These are phyloP conservation scores for Trichoderma gracile DNA, from an alignment of 2,329 filamentous ascomycete genomes.

Conservation along the genomic window DNA sequence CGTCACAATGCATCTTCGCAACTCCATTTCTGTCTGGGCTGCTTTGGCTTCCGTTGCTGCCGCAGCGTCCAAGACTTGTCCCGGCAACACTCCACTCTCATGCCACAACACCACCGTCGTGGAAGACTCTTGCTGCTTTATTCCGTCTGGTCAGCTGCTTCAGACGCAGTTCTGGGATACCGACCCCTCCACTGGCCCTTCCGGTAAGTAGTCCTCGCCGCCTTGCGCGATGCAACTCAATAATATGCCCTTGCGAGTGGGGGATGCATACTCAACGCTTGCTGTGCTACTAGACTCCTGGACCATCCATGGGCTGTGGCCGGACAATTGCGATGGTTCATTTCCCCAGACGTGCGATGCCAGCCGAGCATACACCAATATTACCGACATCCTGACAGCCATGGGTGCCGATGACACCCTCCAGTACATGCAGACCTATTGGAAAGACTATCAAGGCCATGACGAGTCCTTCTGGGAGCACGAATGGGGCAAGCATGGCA, in stretches of 20 bases:
- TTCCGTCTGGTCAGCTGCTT: constrained; percentile 68
- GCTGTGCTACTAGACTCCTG: constrained; percentile 54
- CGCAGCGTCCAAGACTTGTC: constrained; percentile 31
- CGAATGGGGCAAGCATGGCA: constrained; percentile 74
- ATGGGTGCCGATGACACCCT: constrained; percentile 56
- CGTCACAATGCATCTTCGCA: constrained; percentile 25
- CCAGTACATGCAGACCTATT: constrained; percentile 67
- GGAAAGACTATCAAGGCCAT: constrained; percentile 67
- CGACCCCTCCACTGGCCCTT: constrained; percentile 62
- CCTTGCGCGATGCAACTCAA: constrained; percentile 12
- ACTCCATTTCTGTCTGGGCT: constrained; percentile 27
- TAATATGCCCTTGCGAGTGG: constrained; percentile 4
- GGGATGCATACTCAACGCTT: not conserved
- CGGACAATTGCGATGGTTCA: constrained; percentile 68
- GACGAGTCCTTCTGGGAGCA: constrained; percentile 71
- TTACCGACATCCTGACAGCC: constrained; percentile 61
- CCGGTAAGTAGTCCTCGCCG: constrained; percentile 28
- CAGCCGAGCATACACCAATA: constrained; percentile 63
- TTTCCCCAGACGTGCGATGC: constrained; percentile 68
- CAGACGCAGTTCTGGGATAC: constrained; percentile 80
- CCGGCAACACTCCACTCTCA: constrained; percentile 50
- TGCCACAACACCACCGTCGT: constrained; percentile 63
- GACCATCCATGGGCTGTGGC: constrained; percentile 72
- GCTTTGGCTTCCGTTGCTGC: constrained; percentile 27
- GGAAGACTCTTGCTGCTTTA: constrained; percentile 70